Base-by-base conservation (phyloP, 495 filamentous ascomycete genomes). In the Neurospora sublineolata region DNA sequence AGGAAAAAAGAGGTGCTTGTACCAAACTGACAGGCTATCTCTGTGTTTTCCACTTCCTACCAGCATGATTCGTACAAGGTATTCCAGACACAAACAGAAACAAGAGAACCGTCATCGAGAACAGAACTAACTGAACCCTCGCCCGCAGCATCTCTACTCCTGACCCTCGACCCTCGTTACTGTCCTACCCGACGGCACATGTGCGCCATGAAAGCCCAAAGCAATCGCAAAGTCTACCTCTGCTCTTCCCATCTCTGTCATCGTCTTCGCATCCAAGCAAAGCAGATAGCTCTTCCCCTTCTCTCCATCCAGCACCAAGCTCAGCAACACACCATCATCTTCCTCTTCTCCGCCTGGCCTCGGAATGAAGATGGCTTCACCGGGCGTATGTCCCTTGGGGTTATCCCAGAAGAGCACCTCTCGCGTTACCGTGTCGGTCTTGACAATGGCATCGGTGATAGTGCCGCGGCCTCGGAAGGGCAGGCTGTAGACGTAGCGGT, bases 291-390 rank as follows among this genome's bases (percentile, higher is more conserved):
- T 93, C 74, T 76, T 87, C 37, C 85, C 86, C 7, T 75, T 80
- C 12, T 73, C 68, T 0, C 92, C 91, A 77, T 95, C 88, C 12
- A 95, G 81, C 3, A 94, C 86, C 0, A 93, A 87, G 73, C 84
- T 91, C 46, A 95, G 77, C 67, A 94, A 77, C 1, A 93, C 86
- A 0, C 92, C 92, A 41, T 91, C 89, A 76, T 95, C 92, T 74
- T 91, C 89, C 27, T 83, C 86, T 8, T 75, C 74, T 0, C 72
- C 67, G 3, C 23, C 73, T 2, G 86, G 85, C 37, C 88, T 80
- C 0, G 87, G 82, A 0, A 94, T 82, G 72, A 94, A 94, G 64
- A 94, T 89, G 0, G 91, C 84, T 75, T 94, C 92, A 4, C 91
- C 89, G 0, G 92, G 90, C 0, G 86, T 90, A 68, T 93, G 90